Evolutionary conservation across 371 early-diverging fungal genomes (phyloP), one percentile per base, ranked within the genome.

Genomic region (Synchytrium microbalum): DNA sequence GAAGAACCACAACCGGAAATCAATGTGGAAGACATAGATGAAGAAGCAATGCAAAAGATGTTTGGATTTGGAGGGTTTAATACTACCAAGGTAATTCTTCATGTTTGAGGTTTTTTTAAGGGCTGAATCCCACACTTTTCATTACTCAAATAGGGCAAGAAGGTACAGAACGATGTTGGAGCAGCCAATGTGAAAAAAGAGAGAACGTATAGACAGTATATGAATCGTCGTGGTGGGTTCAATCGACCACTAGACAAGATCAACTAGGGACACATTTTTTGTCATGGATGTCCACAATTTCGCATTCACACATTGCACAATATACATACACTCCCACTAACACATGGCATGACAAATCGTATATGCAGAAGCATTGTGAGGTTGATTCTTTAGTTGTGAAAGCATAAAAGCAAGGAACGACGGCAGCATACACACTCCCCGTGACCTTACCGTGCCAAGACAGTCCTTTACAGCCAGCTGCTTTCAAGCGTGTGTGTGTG

Each of bases 201-300:
- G 62, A 79, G 93, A 30, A 86, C 86, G 62, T 93, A 92, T 72
- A 83, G 94, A 16, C 96, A 95, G 73, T 95, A 92, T 74, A 95
- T 95, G 96, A 95, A 95, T 72, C 79, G 95, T 52, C 81, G 88
- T 53, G 90, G 93, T 38, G 94, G 94, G n/a, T 93, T 93, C 72
- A 95, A 95, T 67, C 69, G 88, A 29, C 59, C 59, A 29, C 29
- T 59, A 10, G 59, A 59, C 29, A 29, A 59, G 31, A 23, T 33
- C 13, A 29, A 8, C 23, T 59, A 31, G 24, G 29, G 24, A 13
- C 29, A 56, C 13, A 24, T 24, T 56, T 56, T 56, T 8, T 38
- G 19, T 38, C 46, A 38, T 38, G 19, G 46, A n/a, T n/a, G n/a
- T n/a, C n/a, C n/a, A n/a, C n/a, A n/a, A n/a, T n/a, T n/a, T n/a